Base-by-base conservation (phyloP, 768 basidiomycete genomes). In the Floccularia luteovirens region DNA sequence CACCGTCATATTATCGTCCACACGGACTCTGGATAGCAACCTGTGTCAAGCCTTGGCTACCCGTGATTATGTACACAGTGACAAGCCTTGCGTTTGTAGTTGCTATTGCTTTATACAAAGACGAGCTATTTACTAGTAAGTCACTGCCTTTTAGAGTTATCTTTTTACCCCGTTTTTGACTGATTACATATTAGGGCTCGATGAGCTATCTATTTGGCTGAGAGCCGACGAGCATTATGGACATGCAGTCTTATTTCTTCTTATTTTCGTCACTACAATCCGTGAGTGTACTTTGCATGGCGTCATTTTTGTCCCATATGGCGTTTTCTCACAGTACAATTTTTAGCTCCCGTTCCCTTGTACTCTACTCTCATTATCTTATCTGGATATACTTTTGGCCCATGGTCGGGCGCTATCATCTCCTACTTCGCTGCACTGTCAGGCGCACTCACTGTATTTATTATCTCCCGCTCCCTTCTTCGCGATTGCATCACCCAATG, bases 321-420 rank as follows among this genome's bases (percentile, higher is more conserved):
- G 1, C 36, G 13, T 23, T 37, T 14, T 38, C 39, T 40, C 25
- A 30, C 8, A 30, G 8, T 30, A 30, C 8, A 30, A 10, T 8
- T 8, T 44, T 39, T 43, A 90, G 89, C 92, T 30, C 92, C 92
- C 24, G 54, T 96, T 35, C 92, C 92, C 24, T 69, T 96, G 41
- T 96, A 94, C 64, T 92, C 89, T 49, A 94, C 92, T 0, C 71
- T 96, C 61, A 92, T 94, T 55, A 78, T 90, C 48, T 69, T 96
- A 49, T 87, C 90, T 31, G 91, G 91, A 17, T 94, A 94, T 59
- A 90, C 90, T 7, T 92, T 81, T 54, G 90, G 90, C 38, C 71
- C 86, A 16, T 82, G 79, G 79, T 70, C 72, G 33, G 92, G 91
- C 48, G 89, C 89, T 43, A 61, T 86, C 48, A 77, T 96, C 55